Evolutionary conservation across 768 basidiomycete genomes (phyloP).

Genomic region (Kwoniella pini): DNA sequence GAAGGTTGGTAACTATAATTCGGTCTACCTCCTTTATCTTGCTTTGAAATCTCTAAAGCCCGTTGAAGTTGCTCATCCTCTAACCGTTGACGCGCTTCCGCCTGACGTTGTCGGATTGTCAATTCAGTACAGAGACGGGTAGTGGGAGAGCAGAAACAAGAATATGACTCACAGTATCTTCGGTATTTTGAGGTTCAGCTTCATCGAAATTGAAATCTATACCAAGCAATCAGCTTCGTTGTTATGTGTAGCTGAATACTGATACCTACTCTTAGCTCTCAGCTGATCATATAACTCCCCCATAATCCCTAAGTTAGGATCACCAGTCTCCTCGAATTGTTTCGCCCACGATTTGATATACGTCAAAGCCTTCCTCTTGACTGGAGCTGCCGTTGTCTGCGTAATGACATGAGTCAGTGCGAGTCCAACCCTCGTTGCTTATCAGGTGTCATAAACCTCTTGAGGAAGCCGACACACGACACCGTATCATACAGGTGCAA

Average conservation of each 20-base stretch:
- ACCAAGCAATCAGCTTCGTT: slow-evolving; percentile 7
- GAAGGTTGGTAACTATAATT: slow-evolving; percentile 26
- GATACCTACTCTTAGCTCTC: slow-evolving; percentile 71
- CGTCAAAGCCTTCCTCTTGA: slow-evolving; percentile 70
- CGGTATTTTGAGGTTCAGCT: slow-evolving; percentile 36
- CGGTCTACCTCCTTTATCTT: slow-evolving; percentile 78
- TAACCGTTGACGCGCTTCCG: slow-evolving; percentile 74
- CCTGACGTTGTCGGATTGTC: slow-evolving; percentile 40
- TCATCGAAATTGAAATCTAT: slow-evolving; percentile 41
- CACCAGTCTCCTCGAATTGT: slow-evolving; percentile 69
- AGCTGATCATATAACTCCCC: slow-evolving; percentile 81
- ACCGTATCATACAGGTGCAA: no score
- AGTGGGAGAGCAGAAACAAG: no score
- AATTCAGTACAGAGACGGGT: no score
- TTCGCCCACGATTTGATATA: slow-evolving; percentile 80
- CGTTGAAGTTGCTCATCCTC: slow-evolving; percentile 96
- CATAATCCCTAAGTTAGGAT: slow-evolving; percentile 82
- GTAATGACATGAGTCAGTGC: no score
- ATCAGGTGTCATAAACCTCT: neutral
- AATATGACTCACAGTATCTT: slow-evolving; percentile 27
- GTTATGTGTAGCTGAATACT: neutral
- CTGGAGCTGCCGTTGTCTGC: slow-evolving; percentile 87
- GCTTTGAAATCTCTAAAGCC: slow-evolving; percentile 87
- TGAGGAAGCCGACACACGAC: no score
- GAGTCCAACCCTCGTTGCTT: neutral